Evolutionary conservation across 2,329 filamentous ascomycete genomes (phyloP).

Genomic region (Microsporum ferrugineum): DNA sequence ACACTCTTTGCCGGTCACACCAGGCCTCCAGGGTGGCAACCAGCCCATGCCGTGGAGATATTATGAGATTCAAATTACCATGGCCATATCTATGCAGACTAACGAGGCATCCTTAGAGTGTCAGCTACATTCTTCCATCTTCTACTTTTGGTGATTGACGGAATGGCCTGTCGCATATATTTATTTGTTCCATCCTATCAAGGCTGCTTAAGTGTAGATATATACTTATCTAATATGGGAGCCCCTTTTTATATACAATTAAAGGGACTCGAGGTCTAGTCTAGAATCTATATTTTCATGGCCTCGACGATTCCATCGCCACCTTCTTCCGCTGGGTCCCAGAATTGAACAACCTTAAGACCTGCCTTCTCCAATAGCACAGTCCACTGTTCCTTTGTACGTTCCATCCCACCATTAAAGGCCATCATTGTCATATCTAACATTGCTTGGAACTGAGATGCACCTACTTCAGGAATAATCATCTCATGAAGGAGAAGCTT

Average conservation of each 20-base stretch:
- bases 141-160: too few relatives aligned
- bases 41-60: too few relatives aligned
- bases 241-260: background rate
- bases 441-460: slow-evolving; percentile 17
- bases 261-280: background rate
- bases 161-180: too few relatives aligned
- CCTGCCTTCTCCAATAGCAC: slow-evolving; percentile 22
- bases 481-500: slow-evolving; percentile 34
- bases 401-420: slow-evolving; percentile 24
- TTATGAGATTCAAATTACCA: too few relatives aligned
- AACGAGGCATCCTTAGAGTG: too few relatives aligned
- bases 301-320: slow-evolving; percentile 10
- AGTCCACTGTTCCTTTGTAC: slow-evolving; percentile 29
- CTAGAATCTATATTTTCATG: background rate
- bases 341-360: slow-evolving; percentile 25
- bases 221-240: too few relatives aligned
- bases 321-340: slow-evolving; percentile 12
- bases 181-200: too few relatives aligned
- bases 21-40: too few relatives aligned
- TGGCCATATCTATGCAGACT: too few relatives aligned
- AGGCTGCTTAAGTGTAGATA: too few relatives aligned
- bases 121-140: too few relatives aligned
- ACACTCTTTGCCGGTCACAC: too few relatives aligned
- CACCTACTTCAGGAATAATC: slow-evolving; percentile 26
- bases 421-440: slow-evolving; percentile 33